Base-by-base conservation (phyloP, 2,329 filamentous ascomycete genomes). In the Penicillium sumatraense region DNA sequence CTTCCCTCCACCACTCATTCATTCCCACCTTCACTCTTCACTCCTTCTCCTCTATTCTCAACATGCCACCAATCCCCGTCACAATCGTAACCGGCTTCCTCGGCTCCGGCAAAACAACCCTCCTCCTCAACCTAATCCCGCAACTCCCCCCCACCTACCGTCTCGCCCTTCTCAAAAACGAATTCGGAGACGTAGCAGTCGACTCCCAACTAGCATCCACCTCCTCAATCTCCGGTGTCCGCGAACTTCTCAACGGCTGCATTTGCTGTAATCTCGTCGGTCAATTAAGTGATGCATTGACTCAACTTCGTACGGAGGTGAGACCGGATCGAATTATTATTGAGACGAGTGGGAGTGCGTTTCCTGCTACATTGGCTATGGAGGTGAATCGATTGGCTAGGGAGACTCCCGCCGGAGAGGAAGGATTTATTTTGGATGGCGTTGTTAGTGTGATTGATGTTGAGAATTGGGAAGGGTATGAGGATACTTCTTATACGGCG, bases 241-340 rank as follows among this genome's bases (percentile, higher is more conserved):
- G 90, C 66, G 95, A 99, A 75, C 83, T 99, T 1, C 87, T 99
- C 51, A 96, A 96, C 73, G 95, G 93, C 63, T 98, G 95, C 78
- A 98, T 99, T 75, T 99, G 95, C 84, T 99, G 95, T 80, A 98
- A 98, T 72, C 88, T 98, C 23, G 93, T 99, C 57, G 95, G 95
- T 14, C 91, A 96, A 74, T 86, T 99, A 7, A 85, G 86, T 56
- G 86, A 89, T 45, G 93, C 93, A 1, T 86, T 99, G 16, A 78
- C 83, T 40, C 87, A 95, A 68, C 86, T 99, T 36, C 83, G 84
- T 48, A 74, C 78, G 23, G 77, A 82, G 33, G 77, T 83, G 5
- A 59, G 63, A 0, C 93, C 92, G 0, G 90, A 97, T 71, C 85
- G 95, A 52, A 95, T 99, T 74, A 86, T 99, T 49, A 87, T 99